Evolutionary conservation across 2,329 filamentous ascomycete genomes (phyloP), one percentile per base, ranked within the genome.

Genomic region (Teratosphaeria pseudoeucalypti): DNA sequence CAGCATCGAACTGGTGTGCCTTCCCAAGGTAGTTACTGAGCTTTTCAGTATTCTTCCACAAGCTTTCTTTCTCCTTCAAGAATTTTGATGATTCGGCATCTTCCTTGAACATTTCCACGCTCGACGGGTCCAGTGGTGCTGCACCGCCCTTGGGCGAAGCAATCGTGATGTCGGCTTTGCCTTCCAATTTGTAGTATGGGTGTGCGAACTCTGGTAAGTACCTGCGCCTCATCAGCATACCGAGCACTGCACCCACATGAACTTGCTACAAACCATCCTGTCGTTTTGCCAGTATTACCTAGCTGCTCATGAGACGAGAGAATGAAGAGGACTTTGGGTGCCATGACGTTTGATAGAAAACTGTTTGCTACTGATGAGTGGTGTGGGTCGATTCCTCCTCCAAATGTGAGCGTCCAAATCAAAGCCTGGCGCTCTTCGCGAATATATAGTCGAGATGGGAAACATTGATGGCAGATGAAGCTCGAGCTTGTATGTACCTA

Each of bases 291-390:
- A 53, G 70, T 72, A 66, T 70, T 67, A 57, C 75, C 75, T 57
- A 49, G 43, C n/a, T 49, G 43, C 16, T n/a, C 72, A 71, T 82
- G 79, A 62, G 85, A 89, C 64, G 85, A 88, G 62, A 90, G 82
- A 60, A 90, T 83, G 72, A 89, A 75, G 75, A 90, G 85, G 64
- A 90, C 75, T 72, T 86, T 87, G 47, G 79, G 79, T 54, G 43
- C 43, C 43, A 49, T 23, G 43, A 5, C 7, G 14, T 19, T n/a
- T 19, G 14, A 12, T 39, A 1, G 34, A 10, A 23, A 23, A 23
- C 23, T 23, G 23, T 2, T 23, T 23, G 23, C 23, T 23, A 2
- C 23, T 23, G 23, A 23, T 23, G 23, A 23, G 23, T 23, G 23
- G 23, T 23, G 23, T 23, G 23, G 23, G 23, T 23, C 23, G 23